phyloP scores from a whole-genome alignment of 1,284 basidiomycete genomes.

The Sporisorium scitamineum region DNA sequence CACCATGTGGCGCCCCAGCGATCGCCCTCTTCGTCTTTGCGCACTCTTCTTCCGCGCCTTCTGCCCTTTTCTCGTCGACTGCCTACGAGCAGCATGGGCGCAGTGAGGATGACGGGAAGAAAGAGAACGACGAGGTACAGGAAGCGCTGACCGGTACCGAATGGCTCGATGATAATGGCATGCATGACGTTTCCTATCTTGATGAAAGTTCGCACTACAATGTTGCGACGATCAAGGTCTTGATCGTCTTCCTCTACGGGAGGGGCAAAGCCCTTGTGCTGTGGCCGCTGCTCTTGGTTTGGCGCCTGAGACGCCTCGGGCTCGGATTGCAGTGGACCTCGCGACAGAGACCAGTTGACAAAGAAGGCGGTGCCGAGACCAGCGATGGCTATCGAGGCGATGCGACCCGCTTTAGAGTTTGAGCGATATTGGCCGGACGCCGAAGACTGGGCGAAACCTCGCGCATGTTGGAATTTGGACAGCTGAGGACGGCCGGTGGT shows the following conservation, averaged over 20 bases:
- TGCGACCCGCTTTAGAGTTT: background rate
- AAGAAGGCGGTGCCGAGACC: constrained; percentile 27
- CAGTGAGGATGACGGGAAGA: constrained; percentile 83
- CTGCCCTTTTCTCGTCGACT: constrained; percentile 53
- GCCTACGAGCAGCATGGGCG: constrained; percentile 86
- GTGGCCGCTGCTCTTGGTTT: background rate
- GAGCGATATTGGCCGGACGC: background rate
- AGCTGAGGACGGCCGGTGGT: background rate
- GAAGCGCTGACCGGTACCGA: constrained; percentile 86
- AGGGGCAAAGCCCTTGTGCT: constrained; percentile 40
- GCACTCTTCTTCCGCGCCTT: constrained; percentile 41
- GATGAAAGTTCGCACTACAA: constrained; percentile 31
- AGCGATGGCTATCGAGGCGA: constrained; percentile 33
- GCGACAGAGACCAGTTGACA: constrained; percentile 19
- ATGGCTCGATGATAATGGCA: constrained; percentile 81
- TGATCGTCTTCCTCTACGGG: constrained; percentile 44
- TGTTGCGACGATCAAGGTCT: constrained; percentile 32
- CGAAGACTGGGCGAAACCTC: constrained; percentile 1
- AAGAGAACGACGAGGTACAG: constrained; percentile 86
- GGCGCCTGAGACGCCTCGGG: background rate
- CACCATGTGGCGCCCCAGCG: constrained; percentile 77
- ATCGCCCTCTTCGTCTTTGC: constrained; percentile 53
- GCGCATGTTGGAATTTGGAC: background rate
- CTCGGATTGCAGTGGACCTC: constrained; percentile 24
- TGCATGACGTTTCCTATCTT: constrained; percentile 44